Conservation (phyloP, 257 asterid species). For the Solanum habrochaites region DNA sequence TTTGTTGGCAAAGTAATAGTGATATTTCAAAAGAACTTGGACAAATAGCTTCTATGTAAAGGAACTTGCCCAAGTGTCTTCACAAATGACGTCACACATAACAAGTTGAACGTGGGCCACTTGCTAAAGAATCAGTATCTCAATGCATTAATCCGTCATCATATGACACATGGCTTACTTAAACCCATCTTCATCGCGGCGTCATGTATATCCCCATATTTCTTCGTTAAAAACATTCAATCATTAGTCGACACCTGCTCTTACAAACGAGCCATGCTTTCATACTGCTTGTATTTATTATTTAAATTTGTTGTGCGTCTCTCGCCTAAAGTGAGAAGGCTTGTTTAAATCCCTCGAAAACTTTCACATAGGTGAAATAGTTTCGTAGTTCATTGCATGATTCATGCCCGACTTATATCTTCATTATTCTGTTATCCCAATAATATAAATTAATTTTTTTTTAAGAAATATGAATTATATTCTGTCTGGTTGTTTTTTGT, state of each 20-base stretch:
- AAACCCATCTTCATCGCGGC: not conserved
- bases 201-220: not conserved
- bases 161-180: not conserved
- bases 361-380: not conserved
- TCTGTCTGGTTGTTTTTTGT: not conserved
- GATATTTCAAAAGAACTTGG: not conserved
- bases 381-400: not conserved
- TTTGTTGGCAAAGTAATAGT: not conserved
- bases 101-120: not conserved
- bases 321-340: not conserved
- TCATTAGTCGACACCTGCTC: no score
- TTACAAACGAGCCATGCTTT: no score
- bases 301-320: not conserved
- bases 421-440: not conserved
- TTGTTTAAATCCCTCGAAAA: not conserved
- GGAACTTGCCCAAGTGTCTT: not conserved
- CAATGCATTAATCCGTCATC: not conserved
- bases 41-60: not conserved
- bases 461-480: not conserved
- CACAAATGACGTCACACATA: not conserved
- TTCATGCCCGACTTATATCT: not conserved
- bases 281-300: not conserved
- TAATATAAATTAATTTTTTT: not conserved
- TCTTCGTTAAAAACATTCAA: not conserved
- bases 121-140: not conserved